phyloP scores from a whole-genome alignment of 257 asterid genomes.

The Perilla frutescens region DNA sequence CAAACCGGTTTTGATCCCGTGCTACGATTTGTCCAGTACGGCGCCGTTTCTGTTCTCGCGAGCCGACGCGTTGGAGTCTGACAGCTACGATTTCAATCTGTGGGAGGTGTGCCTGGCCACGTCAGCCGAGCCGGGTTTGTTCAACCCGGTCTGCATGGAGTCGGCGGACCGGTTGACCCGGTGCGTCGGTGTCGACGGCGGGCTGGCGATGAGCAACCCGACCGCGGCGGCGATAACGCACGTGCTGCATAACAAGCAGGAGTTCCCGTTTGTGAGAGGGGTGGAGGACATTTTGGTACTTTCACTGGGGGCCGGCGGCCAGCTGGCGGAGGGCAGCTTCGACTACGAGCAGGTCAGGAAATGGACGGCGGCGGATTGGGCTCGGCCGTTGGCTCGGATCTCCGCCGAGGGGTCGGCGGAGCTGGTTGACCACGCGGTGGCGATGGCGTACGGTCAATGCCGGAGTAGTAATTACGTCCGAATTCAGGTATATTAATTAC shows the following conservation, averaged over 20 bases:
- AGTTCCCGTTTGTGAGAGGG: constrained; percentile 91
- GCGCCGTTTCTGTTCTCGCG: constrained; percentile 95
- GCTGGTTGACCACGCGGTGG: constrained; percentile 74
- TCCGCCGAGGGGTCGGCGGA: constrained; percentile 75
- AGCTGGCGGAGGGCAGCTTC: constrained; percentile 58
- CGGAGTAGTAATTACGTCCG: constrained; percentile 67
- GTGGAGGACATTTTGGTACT: constrained; percentile 97
- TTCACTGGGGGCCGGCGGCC: constrained; percentile 92
- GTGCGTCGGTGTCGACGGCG: constrained; percentile 88
- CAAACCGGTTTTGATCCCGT: constrained; percentile 89
- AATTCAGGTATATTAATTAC: constrained; percentile 53
- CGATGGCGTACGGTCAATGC: constrained; percentile 67
- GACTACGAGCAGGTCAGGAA: constrained; percentile 66
- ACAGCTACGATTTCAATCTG: constrained; percentile 90
- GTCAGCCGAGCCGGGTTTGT: constrained; percentile 82
- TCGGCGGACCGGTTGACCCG: constrained; percentile 79
- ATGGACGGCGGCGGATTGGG: constrained; percentile 78
- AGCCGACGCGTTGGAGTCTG: constrained; percentile 90
- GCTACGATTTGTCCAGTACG: constrained; percentile 80
- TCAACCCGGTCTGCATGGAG: constrained; percentile 72
- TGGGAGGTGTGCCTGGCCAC: constrained; percentile 98
- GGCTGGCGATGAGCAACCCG: constrained; percentile 86
- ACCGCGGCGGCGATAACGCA: constrained; percentile 98
- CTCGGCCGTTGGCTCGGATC: constrained; percentile 71
- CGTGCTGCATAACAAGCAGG: constrained; percentile 94